Conservation (phyloP, 2,329 filamentous ascomycete genomes). For the Fusarium proliferatum region DNA sequence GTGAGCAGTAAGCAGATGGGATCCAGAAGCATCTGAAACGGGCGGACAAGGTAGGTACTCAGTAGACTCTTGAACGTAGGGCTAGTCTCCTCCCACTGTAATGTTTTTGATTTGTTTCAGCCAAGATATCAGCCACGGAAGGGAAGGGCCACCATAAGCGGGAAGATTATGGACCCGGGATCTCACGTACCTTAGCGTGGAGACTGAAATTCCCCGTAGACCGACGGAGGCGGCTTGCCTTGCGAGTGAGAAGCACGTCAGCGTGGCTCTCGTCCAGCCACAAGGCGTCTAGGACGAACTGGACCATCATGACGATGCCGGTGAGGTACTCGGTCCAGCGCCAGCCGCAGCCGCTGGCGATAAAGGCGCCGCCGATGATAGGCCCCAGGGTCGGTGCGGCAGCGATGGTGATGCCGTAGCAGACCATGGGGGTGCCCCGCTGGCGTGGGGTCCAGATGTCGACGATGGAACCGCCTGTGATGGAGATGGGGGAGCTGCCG, state of each 20-base stretch:
- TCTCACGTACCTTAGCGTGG: slow-evolving; percentile 1
- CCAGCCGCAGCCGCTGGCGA: neutral
- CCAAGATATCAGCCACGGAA: neutral
- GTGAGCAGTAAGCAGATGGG: neutral
- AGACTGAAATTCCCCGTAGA: neutral
- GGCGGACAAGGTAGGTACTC: neutral
- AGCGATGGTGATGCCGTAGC: slow-evolving; percentile 2
- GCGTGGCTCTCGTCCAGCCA: neutral
- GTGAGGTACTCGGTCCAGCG: neutral
- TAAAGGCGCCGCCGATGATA: neutral
- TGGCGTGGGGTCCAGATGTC: slow-evolving; percentile 1
- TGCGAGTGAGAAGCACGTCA: neutral
- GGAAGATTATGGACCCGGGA: neutral
- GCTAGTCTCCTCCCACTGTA: neutral
- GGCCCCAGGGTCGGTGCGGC: neutral
- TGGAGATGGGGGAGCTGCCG: slow-evolving; percentile 2
- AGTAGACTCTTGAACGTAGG: neutral
- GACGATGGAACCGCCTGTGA: neutral
- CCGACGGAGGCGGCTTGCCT: neutral
- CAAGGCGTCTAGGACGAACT: neutral
- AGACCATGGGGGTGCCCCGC: neutral
- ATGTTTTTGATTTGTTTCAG: neutral
- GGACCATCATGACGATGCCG: neutral
- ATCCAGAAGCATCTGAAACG: slow-evolving; percentile 5
- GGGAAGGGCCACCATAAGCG: neutral